These are phyloP conservation scores for Aspergillus funiculosus DNA, from an alignment of 495 filamentous ascomycete species.

Conservation along the genomic window DNA sequence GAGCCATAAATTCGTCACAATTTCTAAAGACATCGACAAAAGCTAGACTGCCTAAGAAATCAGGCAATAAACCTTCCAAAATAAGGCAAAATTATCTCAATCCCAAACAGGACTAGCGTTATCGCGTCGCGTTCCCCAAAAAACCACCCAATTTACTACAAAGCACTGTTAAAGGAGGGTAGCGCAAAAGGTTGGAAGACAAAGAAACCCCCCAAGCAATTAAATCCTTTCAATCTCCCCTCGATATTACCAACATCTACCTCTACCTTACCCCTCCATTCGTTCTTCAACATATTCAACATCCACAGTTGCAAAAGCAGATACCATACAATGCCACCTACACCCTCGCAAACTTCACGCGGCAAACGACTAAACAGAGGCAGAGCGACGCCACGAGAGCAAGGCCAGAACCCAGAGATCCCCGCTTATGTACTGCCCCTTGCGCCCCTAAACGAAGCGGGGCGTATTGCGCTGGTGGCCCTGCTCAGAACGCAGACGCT, in stretches of 20 bases:
- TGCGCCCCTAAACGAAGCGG: slow-evolving; percentile 40
- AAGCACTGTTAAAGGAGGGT: too few relatives aligned
- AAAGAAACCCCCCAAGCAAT: not conserved
- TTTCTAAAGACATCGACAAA: not conserved
- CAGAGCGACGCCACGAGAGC: slow-evolving; percentile 13
- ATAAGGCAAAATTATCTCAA: slow-evolving; percentile 13
- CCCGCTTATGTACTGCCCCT: slow-evolving; percentile 56
- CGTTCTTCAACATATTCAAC: too few relatives aligned
- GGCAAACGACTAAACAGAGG: too few relatives aligned
- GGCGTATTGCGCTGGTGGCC: slow-evolving; percentile 28
- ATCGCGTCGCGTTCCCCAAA: slow-evolving; percentile 29
- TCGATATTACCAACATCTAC: too few relatives aligned
- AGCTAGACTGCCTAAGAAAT: not conserved
- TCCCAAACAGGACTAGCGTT: slow-evolving; percentile 31
- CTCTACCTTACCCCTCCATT: too few relatives aligned
- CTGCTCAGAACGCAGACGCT: slow-evolving; percentile 30
- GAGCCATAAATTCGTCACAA: not conserved
- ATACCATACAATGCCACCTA: slow-evolving; percentile 8
- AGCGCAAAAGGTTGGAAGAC: too few relatives aligned
- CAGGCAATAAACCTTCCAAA: not conserved
- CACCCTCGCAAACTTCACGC: too few relatives aligned
- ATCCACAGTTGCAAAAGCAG: not conserved
- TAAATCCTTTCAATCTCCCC: not conserved
- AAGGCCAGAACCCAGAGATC: slow-evolving; percentile 19
- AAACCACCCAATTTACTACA: not conserved